Conservation (phyloP, 495 filamentous ascomycete genomes). For the Pyrenula aspistea region DNA sequence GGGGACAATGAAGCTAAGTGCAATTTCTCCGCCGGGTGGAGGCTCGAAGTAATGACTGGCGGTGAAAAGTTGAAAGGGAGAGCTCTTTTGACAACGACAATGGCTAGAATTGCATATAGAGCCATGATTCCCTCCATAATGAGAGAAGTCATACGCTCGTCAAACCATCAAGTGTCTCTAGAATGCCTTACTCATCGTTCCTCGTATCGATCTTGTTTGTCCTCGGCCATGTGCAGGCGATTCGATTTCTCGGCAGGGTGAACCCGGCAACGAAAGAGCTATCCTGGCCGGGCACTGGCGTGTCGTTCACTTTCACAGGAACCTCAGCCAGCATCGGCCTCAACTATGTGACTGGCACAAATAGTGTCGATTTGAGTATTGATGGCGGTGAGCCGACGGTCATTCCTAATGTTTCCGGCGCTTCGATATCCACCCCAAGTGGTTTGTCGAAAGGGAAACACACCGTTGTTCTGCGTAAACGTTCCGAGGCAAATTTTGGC, state of each 20-base stretch:
- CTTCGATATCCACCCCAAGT: conserved; percentile 3
- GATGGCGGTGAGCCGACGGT: conserved; percentile 4
- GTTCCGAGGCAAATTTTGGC: conserved; percentile 7
- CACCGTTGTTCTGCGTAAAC: conserved; percentile 6
- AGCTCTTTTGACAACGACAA: too few relatives aligned
- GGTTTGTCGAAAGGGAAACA: conserved; percentile 4
- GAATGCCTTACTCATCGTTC: too few relatives aligned
- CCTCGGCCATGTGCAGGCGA: too few relatives aligned
- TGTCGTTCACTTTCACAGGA: conserved; percentile 6
- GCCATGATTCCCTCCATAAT: too few relatives aligned
- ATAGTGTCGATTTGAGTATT: conserved; percentile 7
- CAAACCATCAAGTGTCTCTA: too few relatives aligned
- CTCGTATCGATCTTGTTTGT: too few relatives aligned
- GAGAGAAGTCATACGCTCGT: too few relatives aligned
- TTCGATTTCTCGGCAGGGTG: conserved; percentile 7
- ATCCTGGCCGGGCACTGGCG: conserved; percentile 8
- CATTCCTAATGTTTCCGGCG: conserved; percentile 5
- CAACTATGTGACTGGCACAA: conserved; percentile 2
- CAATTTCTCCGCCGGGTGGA: too few relatives aligned
- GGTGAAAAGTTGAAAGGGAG: too few relatives aligned
- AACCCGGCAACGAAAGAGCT: conserved; percentile 7
- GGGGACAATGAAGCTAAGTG: too few relatives aligned
- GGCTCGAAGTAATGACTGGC: too few relatives aligned
- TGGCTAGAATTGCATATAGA: too few relatives aligned
- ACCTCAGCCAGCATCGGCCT: conserved; percentile 7